phyloP scores from a whole-genome alignment of 2,329 filamentous ascomycete genomes.

The Cladosporium sp. region DNA sequence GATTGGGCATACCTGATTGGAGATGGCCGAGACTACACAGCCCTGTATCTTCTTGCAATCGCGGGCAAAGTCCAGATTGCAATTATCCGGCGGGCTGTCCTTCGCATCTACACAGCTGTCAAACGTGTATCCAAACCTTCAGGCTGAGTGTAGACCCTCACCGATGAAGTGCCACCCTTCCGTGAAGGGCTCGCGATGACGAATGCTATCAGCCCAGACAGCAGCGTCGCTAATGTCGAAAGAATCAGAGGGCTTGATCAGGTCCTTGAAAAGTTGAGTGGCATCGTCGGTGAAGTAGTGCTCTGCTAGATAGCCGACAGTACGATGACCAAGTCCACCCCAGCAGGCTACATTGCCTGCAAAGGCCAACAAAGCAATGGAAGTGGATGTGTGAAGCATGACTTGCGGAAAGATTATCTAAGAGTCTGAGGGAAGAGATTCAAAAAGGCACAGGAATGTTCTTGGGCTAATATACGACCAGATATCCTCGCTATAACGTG shows the following conservation, averaged over 20 bases:
- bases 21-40: constrained; percentile 51
- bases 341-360: background rate
- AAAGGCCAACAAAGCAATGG: background rate
- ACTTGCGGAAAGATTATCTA: background rate
- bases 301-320: constrained; percentile 6
- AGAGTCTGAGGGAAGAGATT: background rate
- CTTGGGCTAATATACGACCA: background rate
- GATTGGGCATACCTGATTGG: constrained; percentile 17
- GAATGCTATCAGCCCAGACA: constrained; percentile 1
- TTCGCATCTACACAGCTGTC: constrained; percentile 50
- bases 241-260: background rate
- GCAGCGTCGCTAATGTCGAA: constrained; percentile 10
- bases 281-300: constrained; percentile 3
- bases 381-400: background rate
- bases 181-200: background rate
- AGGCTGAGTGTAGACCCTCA: background rate
- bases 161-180: constrained; percentile 11
- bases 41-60: constrained; percentile 47
- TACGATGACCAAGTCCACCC: constrained; percentile 10
- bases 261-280: background rate
- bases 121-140: constrained; percentile 11
- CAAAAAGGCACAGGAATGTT: background rate
- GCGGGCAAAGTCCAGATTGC: constrained; percentile 46
- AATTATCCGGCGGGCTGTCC: constrained; percentile 41
- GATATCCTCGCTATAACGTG: background rate